A percentile compares a stretch with the other conserved stretches of the same genome.
Evolutionary conservation across 2,329 filamentous ascomycete genomes (phyloP).

Genomic region (Chrysoporthe deuterocubensis): DNA sequence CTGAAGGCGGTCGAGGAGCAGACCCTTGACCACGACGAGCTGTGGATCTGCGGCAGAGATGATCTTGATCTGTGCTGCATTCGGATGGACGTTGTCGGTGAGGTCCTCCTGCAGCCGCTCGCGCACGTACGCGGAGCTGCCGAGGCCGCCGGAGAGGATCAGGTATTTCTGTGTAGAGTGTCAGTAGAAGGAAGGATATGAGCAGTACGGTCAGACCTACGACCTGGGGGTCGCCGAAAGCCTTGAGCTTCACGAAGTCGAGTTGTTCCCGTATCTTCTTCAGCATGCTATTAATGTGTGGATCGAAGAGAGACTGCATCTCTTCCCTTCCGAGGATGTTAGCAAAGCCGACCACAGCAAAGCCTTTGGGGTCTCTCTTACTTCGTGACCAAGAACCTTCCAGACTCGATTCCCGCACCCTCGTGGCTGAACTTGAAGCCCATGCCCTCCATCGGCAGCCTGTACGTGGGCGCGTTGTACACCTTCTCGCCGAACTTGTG

Average conservation of each 20-base stretch:
- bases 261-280: slow-evolving; percentile 45
- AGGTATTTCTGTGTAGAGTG: slow-evolving; percentile 41
- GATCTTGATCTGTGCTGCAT: slow-evolving; percentile 42
- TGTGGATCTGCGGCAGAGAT: slow-evolving; percentile 55
- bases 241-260: slow-evolving; percentile 42
- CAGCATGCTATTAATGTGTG: slow-evolving; percentile 45
- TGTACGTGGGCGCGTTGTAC: slow-evolving; percentile 46
- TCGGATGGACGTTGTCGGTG: slow-evolving; percentile 39
- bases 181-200: neutral
- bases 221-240: slow-evolving; percentile 39
- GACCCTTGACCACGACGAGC: slow-evolving; percentile 57
- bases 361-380: slow-evolving; percentile 32
- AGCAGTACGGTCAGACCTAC: slow-evolving; percentile 31
- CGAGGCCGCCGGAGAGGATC: slow-evolving; percentile 50
- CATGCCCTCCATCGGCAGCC: slow-evolving; percentile 49
- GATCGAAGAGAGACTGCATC: slow-evolving; percentile 49
- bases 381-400: slow-evolving; percentile 46
- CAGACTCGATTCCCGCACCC: slow-evolving; percentile 44
- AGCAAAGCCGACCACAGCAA: slow-evolving; percentile 12
- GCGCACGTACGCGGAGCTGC: slow-evolving; percentile 52
- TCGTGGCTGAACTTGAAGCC: slow-evolving; percentile 44
- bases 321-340: slow-evolving; percentile 40
- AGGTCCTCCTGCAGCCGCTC: slow-evolving; percentile 46
- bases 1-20: slow-evolving; percentile 56
- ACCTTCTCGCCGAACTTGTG: slow-evolving; percentile 51